Conservation (phyloP, 2,329 filamentous ascomycete species). For the Apiospora hydei region DNA sequence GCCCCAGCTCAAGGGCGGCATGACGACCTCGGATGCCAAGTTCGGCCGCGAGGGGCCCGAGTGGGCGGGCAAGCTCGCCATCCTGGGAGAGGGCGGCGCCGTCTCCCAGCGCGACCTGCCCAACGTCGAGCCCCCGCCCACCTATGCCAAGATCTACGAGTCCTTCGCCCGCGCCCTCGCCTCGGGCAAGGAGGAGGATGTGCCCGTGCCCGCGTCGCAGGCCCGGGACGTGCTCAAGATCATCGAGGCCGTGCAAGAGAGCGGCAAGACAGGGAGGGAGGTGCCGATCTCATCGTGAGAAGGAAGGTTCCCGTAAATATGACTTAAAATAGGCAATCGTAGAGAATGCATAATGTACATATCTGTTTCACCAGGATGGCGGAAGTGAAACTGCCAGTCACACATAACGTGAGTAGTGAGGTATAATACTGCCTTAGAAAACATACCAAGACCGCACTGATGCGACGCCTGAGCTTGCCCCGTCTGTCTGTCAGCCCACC, state of each 20-base stretch:
- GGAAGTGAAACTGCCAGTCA: too few relatives aligned
- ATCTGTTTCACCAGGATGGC: background rate
- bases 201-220: constrained; percentile 61
- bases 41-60: constrained; percentile 71
- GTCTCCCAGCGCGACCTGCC: constrained; percentile 58
- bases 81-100: constrained; percentile 59
- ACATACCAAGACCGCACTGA: background rate
- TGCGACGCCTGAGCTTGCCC: background rate
- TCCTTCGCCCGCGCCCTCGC: constrained; percentile 56
- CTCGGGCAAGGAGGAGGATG: constrained; percentile 55
- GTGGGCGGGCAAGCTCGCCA: constrained; percentile 65
- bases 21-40: constrained; percentile 64
- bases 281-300: constrained; percentile 35
- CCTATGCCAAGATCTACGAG: constrained; percentile 74
- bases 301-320: background rate
- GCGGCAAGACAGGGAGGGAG: constrained; percentile 55
- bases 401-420: background rate
- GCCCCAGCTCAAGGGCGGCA: constrained; percentile 71
- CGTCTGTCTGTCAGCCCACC: background rate
- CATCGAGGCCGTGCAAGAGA: constrained; percentile 60
- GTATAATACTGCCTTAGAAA: background rate
- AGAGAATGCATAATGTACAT: background rate
- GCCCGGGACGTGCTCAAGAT: constrained; percentile 61
- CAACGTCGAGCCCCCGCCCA: constrained; percentile 70
- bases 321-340: background rate